Conservation (phyloP, 2,329 filamentous ascomycete genomes). For the Fusarium subglutinans region DNA sequence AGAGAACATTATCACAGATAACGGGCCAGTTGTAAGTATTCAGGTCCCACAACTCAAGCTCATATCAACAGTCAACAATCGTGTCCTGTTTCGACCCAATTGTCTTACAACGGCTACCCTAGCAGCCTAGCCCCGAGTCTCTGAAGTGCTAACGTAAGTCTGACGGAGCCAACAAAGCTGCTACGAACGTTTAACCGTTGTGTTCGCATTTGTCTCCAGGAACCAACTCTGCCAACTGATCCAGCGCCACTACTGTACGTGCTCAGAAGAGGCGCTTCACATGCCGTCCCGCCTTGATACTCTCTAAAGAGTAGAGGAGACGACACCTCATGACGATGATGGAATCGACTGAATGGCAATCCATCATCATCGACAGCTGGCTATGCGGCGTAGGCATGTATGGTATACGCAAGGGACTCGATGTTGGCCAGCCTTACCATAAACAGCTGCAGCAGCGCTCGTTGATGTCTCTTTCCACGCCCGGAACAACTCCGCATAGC, state of each 20-base stretch:
- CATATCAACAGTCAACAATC: conserved; percentile 3
- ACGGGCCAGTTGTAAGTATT: not conserved
- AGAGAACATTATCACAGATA: not conserved
- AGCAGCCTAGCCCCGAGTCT: not conserved
- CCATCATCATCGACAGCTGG: conserved; percentile 29
- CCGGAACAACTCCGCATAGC: conserved; percentile 32
- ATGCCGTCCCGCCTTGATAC: conserved; percentile 6
- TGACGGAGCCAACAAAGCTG: conserved; percentile 23
- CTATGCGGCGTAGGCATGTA: conserved; percentile 3
- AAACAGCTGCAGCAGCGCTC: conserved; percentile 9
- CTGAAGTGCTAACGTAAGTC: conserved; percentile 9
- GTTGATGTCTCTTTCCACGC: conserved; percentile 6
- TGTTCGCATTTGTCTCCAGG: conserved; percentile 22
- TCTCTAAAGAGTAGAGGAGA: conserved; percentile 6
- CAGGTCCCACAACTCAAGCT: not conserved
- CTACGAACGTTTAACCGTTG: conserved; percentile 35
- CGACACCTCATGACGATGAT: conserved; percentile 14
- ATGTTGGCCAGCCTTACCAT: conserved; percentile 12
- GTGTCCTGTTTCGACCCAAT: conserved; percentile 21
- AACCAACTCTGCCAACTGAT: conserved; percentile 10
- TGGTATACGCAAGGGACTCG: conserved; percentile 36
- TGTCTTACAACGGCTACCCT: conserved; percentile 5
- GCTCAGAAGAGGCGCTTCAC: conserved; percentile 10
- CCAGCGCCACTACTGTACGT: conserved; percentile 1
- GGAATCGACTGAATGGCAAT: conserved; percentile 35